Evolutionary conservation across 768 basidiomycete species (phyloP).

Genomic region (Hygrocybe punicea): DNA sequence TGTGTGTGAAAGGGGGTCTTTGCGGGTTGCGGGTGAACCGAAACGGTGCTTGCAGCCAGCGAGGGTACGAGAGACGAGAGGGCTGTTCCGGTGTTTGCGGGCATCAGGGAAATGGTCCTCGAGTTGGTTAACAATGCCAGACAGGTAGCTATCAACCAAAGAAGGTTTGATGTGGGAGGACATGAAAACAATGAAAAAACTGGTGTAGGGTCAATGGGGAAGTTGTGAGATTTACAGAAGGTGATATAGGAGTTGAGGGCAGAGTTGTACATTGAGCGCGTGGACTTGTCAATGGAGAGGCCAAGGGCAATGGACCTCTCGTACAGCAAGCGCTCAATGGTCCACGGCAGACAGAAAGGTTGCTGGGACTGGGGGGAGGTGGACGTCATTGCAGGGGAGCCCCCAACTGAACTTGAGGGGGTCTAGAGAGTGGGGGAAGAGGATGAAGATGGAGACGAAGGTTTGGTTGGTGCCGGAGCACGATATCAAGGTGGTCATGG

Average conservation of each 20-base stretch:
- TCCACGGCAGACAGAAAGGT: slow-evolving; percentile 30
- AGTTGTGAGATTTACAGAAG: slow-evolving; percentile 22
- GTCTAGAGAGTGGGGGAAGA: too few species aligned
- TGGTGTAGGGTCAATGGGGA: slow-evolving; percentile 24
- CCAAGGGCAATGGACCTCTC: too few species aligned
- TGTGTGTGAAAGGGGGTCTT: slow-evolving; percentile 9
- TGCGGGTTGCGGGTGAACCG: neutral
- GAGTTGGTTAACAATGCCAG: too few species aligned
- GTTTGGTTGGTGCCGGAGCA: neutral
- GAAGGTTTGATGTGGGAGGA: too few species aligned
- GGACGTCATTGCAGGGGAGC: slow-evolving; percentile 9
- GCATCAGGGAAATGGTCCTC: slow-evolving; percentile 19
- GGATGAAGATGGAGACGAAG: neutral
- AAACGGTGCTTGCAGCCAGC: too few species aligned
- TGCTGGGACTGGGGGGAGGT: slow-evolving; percentile 21
- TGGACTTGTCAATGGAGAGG: too few species aligned
- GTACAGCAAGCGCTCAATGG: slow-evolving; percentile 28
- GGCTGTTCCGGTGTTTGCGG: neutral
- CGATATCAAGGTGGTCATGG: neutral
- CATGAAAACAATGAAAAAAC: slow-evolving; percentile 30
- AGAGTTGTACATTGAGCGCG: too few species aligned
- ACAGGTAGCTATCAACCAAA: too few species aligned
- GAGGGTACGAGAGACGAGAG: slow-evolving; percentile 12
- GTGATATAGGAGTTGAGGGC: too few species aligned
- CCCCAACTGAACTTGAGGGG: slow-evolving; percentile 23